These are phyloP conservation scores for Massariosphaeria phaeospora DNA, from an alignment of 495 filamentous ascomycete genomes.

Conservation along the genomic window DNA sequence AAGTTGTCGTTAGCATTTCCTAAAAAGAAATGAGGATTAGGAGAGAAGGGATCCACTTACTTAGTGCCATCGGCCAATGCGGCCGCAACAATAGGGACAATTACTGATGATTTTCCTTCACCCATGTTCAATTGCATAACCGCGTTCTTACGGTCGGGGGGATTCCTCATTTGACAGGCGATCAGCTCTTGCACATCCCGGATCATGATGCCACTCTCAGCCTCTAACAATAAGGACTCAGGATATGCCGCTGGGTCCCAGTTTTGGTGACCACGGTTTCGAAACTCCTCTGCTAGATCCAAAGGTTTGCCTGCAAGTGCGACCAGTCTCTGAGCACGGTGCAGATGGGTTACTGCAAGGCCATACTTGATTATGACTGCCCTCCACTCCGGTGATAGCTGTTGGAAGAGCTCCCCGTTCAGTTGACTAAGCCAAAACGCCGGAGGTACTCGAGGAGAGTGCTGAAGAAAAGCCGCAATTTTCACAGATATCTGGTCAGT, in stretches of 20 bases:
- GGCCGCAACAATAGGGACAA: slow-evolving; percentile 59
- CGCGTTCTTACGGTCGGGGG: slow-evolving; percentile 44
- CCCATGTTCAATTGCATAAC: slow-evolving; percentile 74
- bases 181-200: slow-evolving; percentile 57
- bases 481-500: background rate
- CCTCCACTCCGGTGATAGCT: slow-evolving; percentile 28
- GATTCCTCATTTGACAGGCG: slow-evolving; percentile 53
- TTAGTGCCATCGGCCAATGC: slow-evolving; percentile 50
- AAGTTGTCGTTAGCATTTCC: background rate
- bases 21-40: background rate
- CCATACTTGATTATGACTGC: slow-evolving; percentile 37
- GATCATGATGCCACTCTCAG: slow-evolving; percentile 60
- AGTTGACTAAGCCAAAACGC: slow-evolving; percentile 28
- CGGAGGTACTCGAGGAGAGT: slow-evolving; percentile 26
- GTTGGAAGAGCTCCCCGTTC: background rate
- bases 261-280: slow-evolving; percentile 50
- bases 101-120: slow-evolving; percentile 66
- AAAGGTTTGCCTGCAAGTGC: background rate
- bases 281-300: slow-evolving; percentile 48
- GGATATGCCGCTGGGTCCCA: slow-evolving; percentile 51
- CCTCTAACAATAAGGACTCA: slow-evolving; percentile 56
- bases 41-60: background rate
- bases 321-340: slow-evolving; percentile 41
- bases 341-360: slow-evolving; percentile 39
- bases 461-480: slow-evolving; percentile 11